Conservation (phyloP, 345 rosid genomes). For the Rhodamnia argentea region DNA sequence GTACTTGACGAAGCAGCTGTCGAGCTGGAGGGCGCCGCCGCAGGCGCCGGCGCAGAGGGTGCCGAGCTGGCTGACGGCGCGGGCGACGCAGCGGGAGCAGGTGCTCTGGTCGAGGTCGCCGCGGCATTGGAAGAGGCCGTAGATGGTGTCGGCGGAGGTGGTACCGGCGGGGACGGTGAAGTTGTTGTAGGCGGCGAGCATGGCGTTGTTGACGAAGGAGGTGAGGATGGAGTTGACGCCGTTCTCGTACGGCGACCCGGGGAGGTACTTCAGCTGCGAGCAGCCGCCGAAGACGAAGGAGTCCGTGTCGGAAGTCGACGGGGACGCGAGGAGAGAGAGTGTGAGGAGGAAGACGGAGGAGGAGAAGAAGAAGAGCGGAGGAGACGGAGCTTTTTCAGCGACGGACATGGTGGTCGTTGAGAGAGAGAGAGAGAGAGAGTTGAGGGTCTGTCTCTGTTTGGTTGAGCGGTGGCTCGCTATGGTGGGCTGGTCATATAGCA, state of each 20-base stretch:
- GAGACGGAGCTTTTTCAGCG: neutral
- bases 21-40: constrained; percentile 65
- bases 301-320: constrained; percentile 33
- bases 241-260: constrained; percentile 50
- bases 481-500: neutral
- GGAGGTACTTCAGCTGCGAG: constrained; percentile 43
- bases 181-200: constrained; percentile 14
- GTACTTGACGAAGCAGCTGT: constrained; percentile 63
- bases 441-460: neutral
- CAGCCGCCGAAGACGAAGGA: constrained; percentile 64
- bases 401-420: neutral
- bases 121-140: constrained; percentile 82
- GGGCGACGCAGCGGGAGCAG: constrained; percentile 68
- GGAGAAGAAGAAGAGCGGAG: neutral
- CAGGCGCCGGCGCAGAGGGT: constrained; percentile 39
- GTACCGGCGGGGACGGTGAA: constrained; percentile 53
- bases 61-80: constrained; percentile 49
- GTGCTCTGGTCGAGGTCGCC: constrained; percentile 56
- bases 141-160: constrained; percentile 34
- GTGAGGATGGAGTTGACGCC: constrained; percentile 71
- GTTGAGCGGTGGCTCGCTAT: neutral
- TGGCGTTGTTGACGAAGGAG: constrained; percentile 75
- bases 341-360: neutral
- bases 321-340: constrained; percentile 9
- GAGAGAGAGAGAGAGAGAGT: neutral